Evolutionary conservation across 2,329 filamentous ascomycete species (phyloP).

Genomic region (Tolypocladium album): DNA sequence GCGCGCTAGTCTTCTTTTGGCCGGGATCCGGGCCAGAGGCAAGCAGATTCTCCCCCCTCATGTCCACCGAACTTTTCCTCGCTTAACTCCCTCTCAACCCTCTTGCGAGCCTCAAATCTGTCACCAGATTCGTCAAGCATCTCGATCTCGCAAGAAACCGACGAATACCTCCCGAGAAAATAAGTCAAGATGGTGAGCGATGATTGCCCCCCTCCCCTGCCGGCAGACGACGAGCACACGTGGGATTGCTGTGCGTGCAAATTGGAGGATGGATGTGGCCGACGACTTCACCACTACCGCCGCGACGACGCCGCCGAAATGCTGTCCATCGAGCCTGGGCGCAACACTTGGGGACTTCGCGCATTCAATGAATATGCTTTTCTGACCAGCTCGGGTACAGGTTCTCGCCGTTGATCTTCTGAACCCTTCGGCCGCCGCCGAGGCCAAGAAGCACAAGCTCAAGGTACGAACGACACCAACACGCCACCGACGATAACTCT

Average conservation of each 20-base stretch:
- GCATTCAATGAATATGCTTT: conserved; percentile 10
- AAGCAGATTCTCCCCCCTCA: conserved; percentile 20
- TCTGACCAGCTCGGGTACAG: conserved; percentile 47
- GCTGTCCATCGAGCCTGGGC: conserved; percentile 7
- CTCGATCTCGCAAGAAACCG: conserved; percentile 34
- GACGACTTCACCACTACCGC: conserved; percentile 9
- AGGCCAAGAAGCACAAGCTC: conserved; percentile 99
- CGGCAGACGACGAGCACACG: conserved; percentile 7
- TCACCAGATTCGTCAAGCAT: conserved; percentile 42
- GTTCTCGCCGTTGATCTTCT: conserved; percentile 99
- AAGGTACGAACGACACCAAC: conserved; percentile 56
- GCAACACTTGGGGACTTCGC: not conserved
- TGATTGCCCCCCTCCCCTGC: conserved; percentile 9
- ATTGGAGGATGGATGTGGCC: not conserved
- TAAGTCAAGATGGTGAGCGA: conserved; percentile 61
- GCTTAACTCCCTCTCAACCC: conserved; percentile 33
- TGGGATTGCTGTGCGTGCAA: conserved; percentile 5
- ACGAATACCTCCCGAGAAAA: conserved; percentile 32
- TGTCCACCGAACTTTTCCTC: conserved; percentile 38
- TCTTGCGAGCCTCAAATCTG: conserved; percentile 44
- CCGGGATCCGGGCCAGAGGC: conserved; percentile 25
- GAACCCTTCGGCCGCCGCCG: conserved; percentile 94
- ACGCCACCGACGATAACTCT: conserved; percentile 4
- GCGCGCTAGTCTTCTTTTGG: conserved; percentile 23
- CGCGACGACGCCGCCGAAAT: conserved; percentile 6